These are phyloP conservation scores for Erucastrum elatum DNA, from an alignment of 345 rosid genomes.

Conservation along the genomic window DNA sequence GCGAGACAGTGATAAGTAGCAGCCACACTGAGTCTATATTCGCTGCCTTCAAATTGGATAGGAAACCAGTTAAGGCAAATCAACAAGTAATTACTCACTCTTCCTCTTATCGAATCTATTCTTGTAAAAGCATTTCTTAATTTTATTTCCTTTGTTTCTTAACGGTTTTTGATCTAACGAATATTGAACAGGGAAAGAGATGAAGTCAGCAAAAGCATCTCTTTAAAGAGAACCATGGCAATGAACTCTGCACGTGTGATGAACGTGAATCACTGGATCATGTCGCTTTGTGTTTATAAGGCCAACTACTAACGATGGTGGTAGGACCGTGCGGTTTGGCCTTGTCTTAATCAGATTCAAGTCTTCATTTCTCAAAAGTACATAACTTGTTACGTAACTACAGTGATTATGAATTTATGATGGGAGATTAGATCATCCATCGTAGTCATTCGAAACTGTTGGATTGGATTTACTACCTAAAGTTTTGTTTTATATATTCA, in stretches of 20 bases:
- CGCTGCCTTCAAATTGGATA: constrained; percentile 77
- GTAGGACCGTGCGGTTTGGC: constrained; percentile 24
- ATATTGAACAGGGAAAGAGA: neutral
- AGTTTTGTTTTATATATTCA: neutral
- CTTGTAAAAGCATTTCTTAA: neutral
- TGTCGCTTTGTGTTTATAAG: constrained; percentile 5
- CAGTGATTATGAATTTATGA: neutral
- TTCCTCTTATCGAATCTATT: neutral
- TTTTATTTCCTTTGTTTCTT: neutral
- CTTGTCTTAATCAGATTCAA: constrained; percentile 1
- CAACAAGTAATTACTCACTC: constrained; percentile 16
- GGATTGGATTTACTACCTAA: neutral
- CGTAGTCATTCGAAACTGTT: constrained; percentile 13
- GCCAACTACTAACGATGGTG: neutral
- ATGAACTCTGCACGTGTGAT: constrained; percentile 20
- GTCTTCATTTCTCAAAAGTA: constrained; percentile 20
- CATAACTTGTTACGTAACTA: constrained; percentile 20
- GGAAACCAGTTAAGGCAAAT: constrained; percentile 39
- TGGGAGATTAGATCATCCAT: constrained; percentile 5
- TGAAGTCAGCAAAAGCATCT: neutral
- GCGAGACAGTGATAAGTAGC: constrained; percentile 43
- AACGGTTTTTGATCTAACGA: constrained; percentile 2
- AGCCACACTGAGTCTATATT: constrained; percentile 60
- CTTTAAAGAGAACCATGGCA: neutral
- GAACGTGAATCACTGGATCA: neutral